These are phyloP conservation scores for Durio zibethinus DNA, from an alignment of 345 rosid genomes.

Conservation along the genomic window DNA sequence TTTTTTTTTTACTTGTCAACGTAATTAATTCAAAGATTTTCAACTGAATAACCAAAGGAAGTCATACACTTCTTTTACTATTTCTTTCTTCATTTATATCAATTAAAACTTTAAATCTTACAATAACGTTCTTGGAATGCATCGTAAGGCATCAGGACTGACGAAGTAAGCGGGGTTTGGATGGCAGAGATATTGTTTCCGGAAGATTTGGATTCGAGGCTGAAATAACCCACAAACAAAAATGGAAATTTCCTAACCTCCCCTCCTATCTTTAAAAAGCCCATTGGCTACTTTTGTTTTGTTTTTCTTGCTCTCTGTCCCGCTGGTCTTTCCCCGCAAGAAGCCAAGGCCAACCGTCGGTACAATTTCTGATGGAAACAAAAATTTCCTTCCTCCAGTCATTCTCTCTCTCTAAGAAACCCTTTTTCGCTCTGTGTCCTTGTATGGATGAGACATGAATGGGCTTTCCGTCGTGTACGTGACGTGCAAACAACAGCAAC, in stretches of 20 bases:
- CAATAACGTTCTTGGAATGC: neutral
- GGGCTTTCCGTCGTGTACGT: constrained; percentile 14
- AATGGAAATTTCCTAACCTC: neutral
- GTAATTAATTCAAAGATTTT: too few species aligned
- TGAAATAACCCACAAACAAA: neutral
- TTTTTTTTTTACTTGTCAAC: too few species aligned
- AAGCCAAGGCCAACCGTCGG: constrained; percentile 5
- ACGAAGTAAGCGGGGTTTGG: neutral
- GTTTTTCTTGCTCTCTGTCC: neutral
- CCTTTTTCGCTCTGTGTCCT: neutral
- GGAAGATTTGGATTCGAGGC: neutral
- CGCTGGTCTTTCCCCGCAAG: neutral
- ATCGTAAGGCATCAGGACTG: neutral
- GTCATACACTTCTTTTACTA: neutral
- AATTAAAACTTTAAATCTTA: too few species aligned
- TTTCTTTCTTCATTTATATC: too few species aligned
- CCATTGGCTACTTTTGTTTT: too few species aligned
- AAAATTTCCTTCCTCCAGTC: neutral
- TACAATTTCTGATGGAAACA: neutral
- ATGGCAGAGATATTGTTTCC: neutral
- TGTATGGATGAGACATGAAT: constrained; percentile 30
- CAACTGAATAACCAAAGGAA: neutral
- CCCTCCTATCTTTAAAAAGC: too few species aligned
- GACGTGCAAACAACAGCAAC: constrained; percentile 17
- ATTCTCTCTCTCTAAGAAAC: neutral